Conservation (phyloP, 768 basidiomycete genomes). For the Boletus rubropictus region DNA sequence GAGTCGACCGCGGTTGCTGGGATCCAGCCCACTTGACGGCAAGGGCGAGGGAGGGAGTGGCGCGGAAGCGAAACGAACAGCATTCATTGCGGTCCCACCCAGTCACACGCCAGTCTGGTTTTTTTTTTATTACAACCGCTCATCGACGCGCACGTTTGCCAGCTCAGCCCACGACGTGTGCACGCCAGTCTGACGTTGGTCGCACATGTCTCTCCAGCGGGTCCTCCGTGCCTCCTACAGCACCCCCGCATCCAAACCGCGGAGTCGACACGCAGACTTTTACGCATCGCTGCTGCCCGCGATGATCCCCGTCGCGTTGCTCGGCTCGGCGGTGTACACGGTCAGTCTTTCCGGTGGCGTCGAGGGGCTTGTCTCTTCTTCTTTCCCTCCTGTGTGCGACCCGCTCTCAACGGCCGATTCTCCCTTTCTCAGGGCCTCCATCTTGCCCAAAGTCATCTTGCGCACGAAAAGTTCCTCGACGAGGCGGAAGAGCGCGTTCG, state of each 20-base stretch:
- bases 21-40: constrained; percentile 10
- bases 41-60: neutral
- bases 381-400: neutral
- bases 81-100: constrained; percentile 7
- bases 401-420: constrained; percentile 13
- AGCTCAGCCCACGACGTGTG: neutral
- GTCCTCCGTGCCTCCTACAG: constrained; percentile 3
- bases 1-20: constrained; percentile 3
- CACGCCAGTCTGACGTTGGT: too few species aligned
- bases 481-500: constrained; percentile 51
- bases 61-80: neutral
- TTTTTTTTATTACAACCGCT: too few species aligned
- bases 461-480: constrained; percentile 67
- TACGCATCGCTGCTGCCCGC: constrained; percentile 66
- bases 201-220: neutral
- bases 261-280: constrained; percentile 55
- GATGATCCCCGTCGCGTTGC: constrained; percentile 72
- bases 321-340: constrained; percentile 76
- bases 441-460: constrained; percentile 53
- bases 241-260: constrained; percentile 9
- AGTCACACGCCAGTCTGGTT: constrained; percentile 3
- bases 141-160: too few species aligned
- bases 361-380: too few species aligned
- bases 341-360: constrained; percentile 35
- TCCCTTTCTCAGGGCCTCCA: constrained; percentile 51